Base-by-base conservation (phyloP, 257 asterid species). In the Rehmannia glutinosa region DNA sequence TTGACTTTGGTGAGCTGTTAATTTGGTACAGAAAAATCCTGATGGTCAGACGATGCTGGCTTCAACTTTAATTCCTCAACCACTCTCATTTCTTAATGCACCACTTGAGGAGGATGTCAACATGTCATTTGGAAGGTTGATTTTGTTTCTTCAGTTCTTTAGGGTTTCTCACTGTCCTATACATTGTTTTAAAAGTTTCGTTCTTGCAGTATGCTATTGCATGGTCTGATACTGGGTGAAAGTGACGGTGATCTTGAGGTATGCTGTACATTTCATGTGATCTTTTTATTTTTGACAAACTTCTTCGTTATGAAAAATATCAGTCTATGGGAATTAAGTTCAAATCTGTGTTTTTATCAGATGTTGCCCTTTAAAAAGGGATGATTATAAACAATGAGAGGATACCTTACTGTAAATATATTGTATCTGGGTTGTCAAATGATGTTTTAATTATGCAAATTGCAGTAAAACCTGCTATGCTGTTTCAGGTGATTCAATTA, bases 201-300 rank as follows among this genome's bases (percentile, higher is more conserved):
- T 50, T 71, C 50, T 75, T 83, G 87, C 97, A 93, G 99, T 78
- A 86, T 93, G 96, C 91, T 93, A 33, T 73, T 93, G 76, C 97
- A 83, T 80, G 97, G 99, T 71, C 88, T 93, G 64, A 81, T 85
- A 63, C 55, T 77, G 78, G 79, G 90, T 72, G 97, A 93, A 83
- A 87, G 74, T 46, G 87, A 86, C 65, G 97, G 99, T 41, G 95
- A 90, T 82, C 89, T 93, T 73, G 97, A 90, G 99, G 99, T 93
- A 84, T 49, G 66, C 10, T 66, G 23, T 27, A 41, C 53, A 53
- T 50, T 28, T 61, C 30, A n/a, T 27, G 41, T 33, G 54, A 52
- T 38, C 11, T 57, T 57, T 57, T 57, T 19, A 30, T 19, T 63
- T 42, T 25, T 16, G 12, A 4, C 17, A 42, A 51, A 57, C 16